Percentiles rank a stretch among this genome's conserved stretches.
Conservation (phyloP, 768 basidiomycete genomes). For the Hirschioporus abietinus region DNA sequence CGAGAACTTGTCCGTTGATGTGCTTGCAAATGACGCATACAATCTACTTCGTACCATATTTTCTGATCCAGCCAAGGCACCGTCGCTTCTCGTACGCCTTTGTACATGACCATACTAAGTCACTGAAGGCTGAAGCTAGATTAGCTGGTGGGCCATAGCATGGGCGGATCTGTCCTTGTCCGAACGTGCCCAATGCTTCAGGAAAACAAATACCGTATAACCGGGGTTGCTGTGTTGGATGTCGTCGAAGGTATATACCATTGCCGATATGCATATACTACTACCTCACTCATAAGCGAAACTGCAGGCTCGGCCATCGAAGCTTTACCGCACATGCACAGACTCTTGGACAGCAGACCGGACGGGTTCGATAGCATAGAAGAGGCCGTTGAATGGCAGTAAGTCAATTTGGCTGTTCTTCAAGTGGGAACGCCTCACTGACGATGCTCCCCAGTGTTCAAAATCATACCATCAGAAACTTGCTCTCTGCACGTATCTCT, state of each 20-base stretch:
- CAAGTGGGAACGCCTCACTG: not conserved
- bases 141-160: conserved; percentile 89
- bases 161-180: conserved; percentile 90
- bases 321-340: conserved; percentile 89
- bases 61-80: conserved; percentile 54
- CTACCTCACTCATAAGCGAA: conserved; percentile 1
- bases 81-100: conserved; percentile 68
- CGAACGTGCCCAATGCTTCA: conserved; percentile 64
- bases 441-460: conserved; percentile 45
- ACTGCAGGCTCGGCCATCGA: conserved; percentile 82
- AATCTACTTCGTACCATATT: conserved; percentile 65
- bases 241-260: conserved; percentile 72
- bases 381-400: conserved; percentile 96
- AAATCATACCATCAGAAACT: conserved; percentile 79
- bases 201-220: conserved; percentile 60
- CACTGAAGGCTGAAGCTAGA: conserved; percentile 3
- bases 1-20: conserved; percentile 65
- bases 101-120: not conserved
- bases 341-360: conserved; percentile 78
- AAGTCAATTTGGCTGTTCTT: conserved; percentile 28
- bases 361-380: conserved; percentile 79
- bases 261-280: conserved; percentile 4
- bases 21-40: conserved; percentile 71
- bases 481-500: conserved; percentile 79
- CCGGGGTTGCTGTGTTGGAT: conserved; percentile 78